A percentile compares a stretch with the other conserved stretches of the same genome.
Evolutionary conservation across 768 basidiomycete species (phyloP).

Genomic region (Ramaria rubella): DNA sequence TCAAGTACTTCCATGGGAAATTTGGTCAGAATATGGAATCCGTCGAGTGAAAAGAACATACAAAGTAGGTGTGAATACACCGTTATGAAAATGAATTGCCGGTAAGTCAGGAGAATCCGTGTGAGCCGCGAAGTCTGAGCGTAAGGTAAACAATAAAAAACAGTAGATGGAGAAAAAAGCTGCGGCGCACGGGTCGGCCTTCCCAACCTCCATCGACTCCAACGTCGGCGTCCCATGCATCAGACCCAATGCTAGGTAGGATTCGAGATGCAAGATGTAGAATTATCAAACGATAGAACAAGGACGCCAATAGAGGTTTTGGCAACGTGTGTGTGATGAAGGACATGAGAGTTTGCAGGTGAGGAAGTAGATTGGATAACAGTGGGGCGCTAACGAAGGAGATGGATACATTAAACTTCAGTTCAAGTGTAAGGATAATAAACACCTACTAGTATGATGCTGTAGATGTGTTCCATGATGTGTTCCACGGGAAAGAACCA

Average conservation of each 20-base stretch:
- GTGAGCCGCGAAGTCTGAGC: constrained; percentile 69
- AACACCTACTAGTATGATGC: constrained; percentile 68
- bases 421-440: neutral
- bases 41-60: constrained; percentile 31
- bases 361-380: constrained; percentile 71
- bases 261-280: constrained; percentile 78
- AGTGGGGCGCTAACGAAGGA: constrained; percentile 59
- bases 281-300: constrained; percentile 74
- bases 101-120: constrained; percentile 69
- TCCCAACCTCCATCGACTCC: constrained; percentile 61
- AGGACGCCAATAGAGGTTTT: constrained; percentile 73
- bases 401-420: neutral
- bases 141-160: neutral
- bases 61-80: constrained; percentile 83
- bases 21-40: neutral
- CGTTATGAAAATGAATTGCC: constrained; percentile 77
- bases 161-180: neutral
- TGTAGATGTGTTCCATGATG: constrained; percentile 19
- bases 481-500: constrained; percentile 59
- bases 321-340: constrained; percentile 83
- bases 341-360: constrained; percentile 70
- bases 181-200: constrained; percentile 56
- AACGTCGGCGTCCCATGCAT: constrained; percentile 68
- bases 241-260: constrained; percentile 76
- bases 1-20: constrained; percentile 53